These are phyloP conservation scores for Hypoxylon sp. DNA, from an alignment of 2,329 filamentous ascomycete species.

Conservation along the genomic window DNA sequence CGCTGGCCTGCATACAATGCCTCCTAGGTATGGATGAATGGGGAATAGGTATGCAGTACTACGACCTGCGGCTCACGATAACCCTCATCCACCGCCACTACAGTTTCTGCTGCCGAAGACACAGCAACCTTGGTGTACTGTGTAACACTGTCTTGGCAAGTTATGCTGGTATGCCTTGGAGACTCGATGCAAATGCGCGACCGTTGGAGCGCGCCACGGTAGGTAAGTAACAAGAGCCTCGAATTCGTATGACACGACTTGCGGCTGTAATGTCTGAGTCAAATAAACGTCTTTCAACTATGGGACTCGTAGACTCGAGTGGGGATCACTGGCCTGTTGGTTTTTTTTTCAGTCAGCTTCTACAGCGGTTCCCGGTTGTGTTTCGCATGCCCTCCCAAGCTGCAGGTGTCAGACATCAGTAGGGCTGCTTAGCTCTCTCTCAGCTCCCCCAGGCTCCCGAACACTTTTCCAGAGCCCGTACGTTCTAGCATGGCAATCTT, in stretches of 20 bases:
- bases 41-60: slow-evolving; percentile 24
- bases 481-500: too few relatives aligned
- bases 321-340: slow-evolving; percentile 24
- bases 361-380: slow-evolving; percentile 32
- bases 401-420: slow-evolving; percentile 39
- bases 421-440: slow-evolving; percentile 38
- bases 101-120: slow-evolving; percentile 11
- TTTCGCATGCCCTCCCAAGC: slow-evolving; percentile 36
- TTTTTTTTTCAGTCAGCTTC: slow-evolving; percentile 32
- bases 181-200: slow-evolving; percentile 18
- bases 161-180: slow-evolving; percentile 7
- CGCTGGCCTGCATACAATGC: slow-evolving; percentile 19
- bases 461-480: slow-evolving; percentile 18
- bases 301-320: slow-evolving; percentile 28
- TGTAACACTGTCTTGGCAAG: too few relatives aligned
- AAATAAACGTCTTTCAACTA: slow-evolving; percentile 20
- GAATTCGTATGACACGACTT: slow-evolving; percentile 11
- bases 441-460: slow-evolving; percentile 37
- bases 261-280: slow-evolving; percentile 22
- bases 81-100: slow-evolving; percentile 26
- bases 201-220: slow-evolving; percentile 20
- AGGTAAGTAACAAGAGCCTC: slow-evolving; percentile 25
- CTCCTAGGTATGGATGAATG: too few relatives aligned
- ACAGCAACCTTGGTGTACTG: slow-evolving; percentile 14
- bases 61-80: slow-evolving; percentile 29